Evolutionary conservation across 2,329 filamentous ascomycete genomes (phyloP).

Genomic region (Paecilomyces sp.): DNA sequence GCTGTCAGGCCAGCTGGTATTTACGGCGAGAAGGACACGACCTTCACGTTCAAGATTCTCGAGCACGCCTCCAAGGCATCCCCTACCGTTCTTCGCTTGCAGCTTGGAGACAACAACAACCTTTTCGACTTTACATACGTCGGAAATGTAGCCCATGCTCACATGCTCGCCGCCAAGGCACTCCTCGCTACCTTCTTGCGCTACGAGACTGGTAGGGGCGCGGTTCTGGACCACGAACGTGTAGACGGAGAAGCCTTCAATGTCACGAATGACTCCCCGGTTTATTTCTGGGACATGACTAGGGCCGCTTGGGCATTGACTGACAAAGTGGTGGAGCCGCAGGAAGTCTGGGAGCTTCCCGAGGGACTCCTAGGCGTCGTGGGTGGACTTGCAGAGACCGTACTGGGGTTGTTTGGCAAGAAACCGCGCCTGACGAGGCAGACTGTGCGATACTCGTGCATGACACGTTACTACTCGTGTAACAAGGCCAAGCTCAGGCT

Average conservation of each 20-base stretch:
- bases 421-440: constrained; percentile 39
- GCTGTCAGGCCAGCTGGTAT: constrained; percentile 82
- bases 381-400: constrained; percentile 35
- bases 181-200: constrained; percentile 54
- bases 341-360: constrained; percentile 35
- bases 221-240: constrained; percentile 62
- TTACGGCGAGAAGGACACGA: constrained; percentile 81
- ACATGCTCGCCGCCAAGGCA: constrained; percentile 70
- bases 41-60: constrained; percentile 66
- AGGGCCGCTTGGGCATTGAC: constrained; percentile 63
- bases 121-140: constrained; percentile 67
- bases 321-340: constrained; percentile 35
- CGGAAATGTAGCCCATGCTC: constrained; percentile 65
- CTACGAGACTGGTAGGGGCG: constrained; percentile 42
- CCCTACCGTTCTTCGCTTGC: constrained; percentile 60
- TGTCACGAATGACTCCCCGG: constrained; percentile 79
- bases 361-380: constrained; percentile 32
- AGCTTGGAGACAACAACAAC: constrained; percentile 69
- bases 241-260: constrained; percentile 84
- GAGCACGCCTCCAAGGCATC: constrained; percentile 56
- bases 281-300: constrained; percentile 88
- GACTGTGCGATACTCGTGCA: constrained; percentile 40
- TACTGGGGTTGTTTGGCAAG: constrained; percentile 37
- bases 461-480: constrained; percentile 42
- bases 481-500: constrained; percentile 40